phyloP scores from a whole-genome alignment of 2,329 filamentous ascomycete species.

The Nemania sp. region DNA sequence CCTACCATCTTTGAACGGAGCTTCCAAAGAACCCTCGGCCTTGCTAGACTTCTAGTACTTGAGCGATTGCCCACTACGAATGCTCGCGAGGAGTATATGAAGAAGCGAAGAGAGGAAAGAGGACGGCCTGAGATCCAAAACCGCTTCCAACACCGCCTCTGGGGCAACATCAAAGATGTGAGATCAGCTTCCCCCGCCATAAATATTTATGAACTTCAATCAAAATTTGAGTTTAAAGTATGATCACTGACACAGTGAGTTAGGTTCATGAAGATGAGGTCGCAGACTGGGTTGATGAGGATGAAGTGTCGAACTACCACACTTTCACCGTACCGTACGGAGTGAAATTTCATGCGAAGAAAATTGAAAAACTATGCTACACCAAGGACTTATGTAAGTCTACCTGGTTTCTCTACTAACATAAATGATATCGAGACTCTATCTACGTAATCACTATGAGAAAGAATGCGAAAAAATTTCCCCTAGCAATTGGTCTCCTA shows the following conservation, averaged over 20 bases:
- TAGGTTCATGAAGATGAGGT: constrained; percentile 73
- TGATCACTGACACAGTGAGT: neutral
- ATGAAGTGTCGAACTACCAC: constrained; percentile 79
- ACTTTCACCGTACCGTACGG: constrained; percentile 75
- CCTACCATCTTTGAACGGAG: constrained; percentile 86
- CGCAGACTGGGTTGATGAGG: constrained; percentile 78
- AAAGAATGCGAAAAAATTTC: neutral
- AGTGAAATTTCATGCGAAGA: constrained; percentile 61
- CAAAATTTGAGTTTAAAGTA: neutral
- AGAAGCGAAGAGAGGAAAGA: constrained; percentile 70
- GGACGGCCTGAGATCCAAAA: constrained; percentile 62
- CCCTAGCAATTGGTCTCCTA: neutral
- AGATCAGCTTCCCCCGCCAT: neutral
- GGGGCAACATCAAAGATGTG: constrained; percentile 73
- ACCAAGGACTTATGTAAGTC: constrained; percentile 68
- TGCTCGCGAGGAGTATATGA: constrained; percentile 71
- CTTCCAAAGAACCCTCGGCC: constrained; percentile 73
- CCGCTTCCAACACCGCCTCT: constrained; percentile 49
- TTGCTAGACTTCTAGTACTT: constrained; percentile 77
- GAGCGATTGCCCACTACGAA: constrained; percentile 73
- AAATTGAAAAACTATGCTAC: constrained; percentile 81
- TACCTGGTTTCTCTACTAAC: neutral
- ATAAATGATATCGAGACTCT: too few species aligned
- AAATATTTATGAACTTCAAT: neutral
- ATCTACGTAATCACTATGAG: too few species aligned